A percentile compares a stretch with the other conserved stretches of the same genome.
Conservation (phyloP, 768 basidiomycete species). For the Suillus subaureus region DNA sequence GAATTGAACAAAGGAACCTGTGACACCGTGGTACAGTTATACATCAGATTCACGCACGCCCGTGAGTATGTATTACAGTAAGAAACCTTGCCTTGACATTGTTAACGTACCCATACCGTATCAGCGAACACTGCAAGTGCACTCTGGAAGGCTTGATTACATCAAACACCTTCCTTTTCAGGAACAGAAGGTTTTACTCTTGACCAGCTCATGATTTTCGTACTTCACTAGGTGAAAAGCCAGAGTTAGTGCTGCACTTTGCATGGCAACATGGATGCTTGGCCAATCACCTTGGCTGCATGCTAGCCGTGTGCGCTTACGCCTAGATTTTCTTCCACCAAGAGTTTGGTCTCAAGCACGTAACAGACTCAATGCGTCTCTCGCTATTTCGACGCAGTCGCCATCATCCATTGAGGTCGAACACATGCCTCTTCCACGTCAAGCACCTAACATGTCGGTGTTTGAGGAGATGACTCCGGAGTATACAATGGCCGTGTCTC, state of each 20-base stretch:
- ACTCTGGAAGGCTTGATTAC: too few species aligned
- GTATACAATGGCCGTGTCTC: slow-evolving; percentile 26
- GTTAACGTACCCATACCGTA: neutral
- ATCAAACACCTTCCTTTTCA: neutral
- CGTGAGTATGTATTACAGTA: neutral
- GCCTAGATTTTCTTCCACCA: slow-evolving; percentile 16
- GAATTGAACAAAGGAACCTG: neutral
- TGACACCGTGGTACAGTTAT: too few species aligned
- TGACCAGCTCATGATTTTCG: slow-evolving; percentile 1
- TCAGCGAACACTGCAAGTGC: neutral
- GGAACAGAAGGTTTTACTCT: neutral
- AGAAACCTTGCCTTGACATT: neutral
- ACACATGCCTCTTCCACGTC: slow-evolving; percentile 36
- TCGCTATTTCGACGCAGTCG: slow-evolving; percentile 29
- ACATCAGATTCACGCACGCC: neutral
- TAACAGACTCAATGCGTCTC: slow-evolving; percentile 25
- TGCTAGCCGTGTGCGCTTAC: slow-evolving; percentile 18
- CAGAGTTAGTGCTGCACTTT: neutral
- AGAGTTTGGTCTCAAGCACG: slow-evolving; percentile 22
- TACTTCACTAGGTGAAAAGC: neutral
- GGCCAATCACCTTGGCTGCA: slow-evolving; percentile 16
- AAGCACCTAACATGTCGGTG: slow-evolving; percentile 33
- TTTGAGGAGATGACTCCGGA: slow-evolving; percentile 41
- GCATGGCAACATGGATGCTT: slow-evolving; percentile 31
- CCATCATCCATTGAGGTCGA: slow-evolving; percentile 38